These are phyloP conservation scores for Leccinum aurantiacum DNA, from an alignment of 768 basidiomycete species.

Conservation along the genomic window DNA sequence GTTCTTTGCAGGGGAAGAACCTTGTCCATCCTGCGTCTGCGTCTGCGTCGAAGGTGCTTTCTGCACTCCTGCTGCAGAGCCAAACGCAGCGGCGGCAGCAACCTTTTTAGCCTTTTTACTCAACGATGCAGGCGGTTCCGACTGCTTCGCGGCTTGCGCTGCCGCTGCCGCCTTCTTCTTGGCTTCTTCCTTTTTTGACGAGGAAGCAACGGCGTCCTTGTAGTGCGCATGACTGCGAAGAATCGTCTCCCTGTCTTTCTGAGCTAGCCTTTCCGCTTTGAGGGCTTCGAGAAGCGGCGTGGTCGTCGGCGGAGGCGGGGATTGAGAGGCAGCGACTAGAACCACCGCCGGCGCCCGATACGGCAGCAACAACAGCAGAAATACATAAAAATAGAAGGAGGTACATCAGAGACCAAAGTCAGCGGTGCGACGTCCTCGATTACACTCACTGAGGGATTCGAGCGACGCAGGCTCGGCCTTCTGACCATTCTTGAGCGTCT, in stretches of 20 bases:
- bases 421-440: background rate
- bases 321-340: conserved; percentile 64
- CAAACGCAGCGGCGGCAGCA: conserved; percentile 16
- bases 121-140: conserved; percentile 23
- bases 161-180: conserved; percentile 33
- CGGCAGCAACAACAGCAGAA: background rate
- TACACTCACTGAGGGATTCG: conserved; percentile 45
- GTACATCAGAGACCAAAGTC: background rate
- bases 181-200: conserved; percentile 39
- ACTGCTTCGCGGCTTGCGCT: conserved; percentile 31
- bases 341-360: background rate
- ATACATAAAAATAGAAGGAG: background rate
- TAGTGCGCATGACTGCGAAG: conserved; percentile 73
- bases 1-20: conserved; percentile 2
- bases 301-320: conserved; percentile 64
- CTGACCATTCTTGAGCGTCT: conserved; percentile 56
- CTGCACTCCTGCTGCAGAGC: conserved; percentile 10
- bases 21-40: conserved; percentile 6
- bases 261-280: conserved; percentile 68
- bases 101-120: conserved; percentile 40
- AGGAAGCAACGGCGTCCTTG: conserved; percentile 43
- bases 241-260: conserved; percentile 72
- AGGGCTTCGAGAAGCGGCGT: conserved; percentile 94
- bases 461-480: conserved; percentile 61
- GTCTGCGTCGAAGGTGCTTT: conserved; percentile 21